Base-by-base conservation (phyloP, 2,329 filamentous ascomycete genomes). In the Fusarium gaditjirri region DNA sequence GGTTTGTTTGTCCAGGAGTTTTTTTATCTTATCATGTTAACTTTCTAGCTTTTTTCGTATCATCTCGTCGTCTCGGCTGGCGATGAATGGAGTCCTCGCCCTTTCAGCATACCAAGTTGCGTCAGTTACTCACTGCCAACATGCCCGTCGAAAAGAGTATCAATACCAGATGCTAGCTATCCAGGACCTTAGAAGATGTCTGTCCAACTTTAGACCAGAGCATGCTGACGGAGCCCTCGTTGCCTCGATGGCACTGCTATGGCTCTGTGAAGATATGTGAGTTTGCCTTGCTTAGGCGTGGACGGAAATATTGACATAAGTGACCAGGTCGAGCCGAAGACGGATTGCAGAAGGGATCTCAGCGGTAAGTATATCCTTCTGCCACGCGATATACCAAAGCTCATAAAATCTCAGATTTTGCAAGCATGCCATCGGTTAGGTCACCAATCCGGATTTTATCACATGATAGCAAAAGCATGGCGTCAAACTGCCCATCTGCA, bases 101-200 rank as follows among this genome's bases (percentile, higher is more conserved):
- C 55, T 70, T 16, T 70, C 68, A 1, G 68, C 68, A 11, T 67
- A 61, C 16, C 68, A 70, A 44, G 67, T 70, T n/a, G 67, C 68
- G 11, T 67, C 62, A 10, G 52, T 52, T 13, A 62, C 53, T 7
- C 52, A 70, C 3, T 70, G 68, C 6, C 41, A 70, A 53, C 62
- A 62, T 36, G 68, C 68, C 46, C 55, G 68, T 6, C 55, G 62
- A 5, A 70, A 67, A 54, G 67, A 70, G 19, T 70, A 70, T 29
- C 68, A 70, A 17, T 70, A 67, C 6, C 68, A 70, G 25, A 70
- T 67, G 68, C 35, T 70, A 13, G 68, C 68, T 10, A 70, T 70
- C 27, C 54, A 70, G 8, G 68, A 70, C 19, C 38, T 70, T 3
- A 46, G 67, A 7, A 35, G 60, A 21, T 70, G 55, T 9, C 29